Conservation (phyloP, 768 basidiomycete species). For the Tulasnella sp. region DNA sequence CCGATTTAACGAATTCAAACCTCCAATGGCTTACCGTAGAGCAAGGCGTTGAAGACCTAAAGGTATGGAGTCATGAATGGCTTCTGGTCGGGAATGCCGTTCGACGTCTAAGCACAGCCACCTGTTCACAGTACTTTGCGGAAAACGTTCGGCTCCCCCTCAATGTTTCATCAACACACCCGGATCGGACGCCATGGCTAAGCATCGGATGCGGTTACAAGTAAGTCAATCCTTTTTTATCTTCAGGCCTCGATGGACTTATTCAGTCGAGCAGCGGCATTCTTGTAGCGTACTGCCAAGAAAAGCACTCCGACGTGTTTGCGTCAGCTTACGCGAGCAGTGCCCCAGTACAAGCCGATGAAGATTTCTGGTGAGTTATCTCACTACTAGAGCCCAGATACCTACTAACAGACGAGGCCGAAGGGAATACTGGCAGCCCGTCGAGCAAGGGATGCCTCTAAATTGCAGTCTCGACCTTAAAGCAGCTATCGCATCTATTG, state of each 20-base stretch:
- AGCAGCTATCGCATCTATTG: not conserved
- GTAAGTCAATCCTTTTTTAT: not conserved
- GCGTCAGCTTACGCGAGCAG: slow-evolving; percentile 1
- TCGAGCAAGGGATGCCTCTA: slow-evolving; percentile 3
- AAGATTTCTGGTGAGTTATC: not conserved
- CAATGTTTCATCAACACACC: not conserved
- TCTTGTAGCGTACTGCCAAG: not conserved
- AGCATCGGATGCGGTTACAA: not conserved
- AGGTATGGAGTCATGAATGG: not conserved
- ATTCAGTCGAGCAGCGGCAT: not conserved
- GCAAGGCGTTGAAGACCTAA: not conserved
- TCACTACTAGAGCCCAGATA: not conserved
- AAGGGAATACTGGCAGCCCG: slow-evolving; percentile 5
- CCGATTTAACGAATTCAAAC: not conserved
- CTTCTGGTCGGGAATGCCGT: not conserved
- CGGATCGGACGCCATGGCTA: not conserved
- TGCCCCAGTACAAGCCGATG: slow-evolving; percentile 7
- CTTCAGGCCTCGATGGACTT: not conserved
- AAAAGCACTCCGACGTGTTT: slow-evolving; percentile 3
- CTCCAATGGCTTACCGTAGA: not conserved
- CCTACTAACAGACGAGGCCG: not conserved
- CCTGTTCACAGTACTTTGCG: slow-evolving; percentile 3
- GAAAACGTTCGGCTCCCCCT: slow-evolving; percentile 7
- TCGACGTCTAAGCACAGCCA: not conserved
- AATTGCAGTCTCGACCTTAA: slow-evolving; percentile 10